These are phyloP conservation scores for Apium graveolens DNA, from an alignment of 129 eudicot species.

Conservation along the genomic window DNA sequence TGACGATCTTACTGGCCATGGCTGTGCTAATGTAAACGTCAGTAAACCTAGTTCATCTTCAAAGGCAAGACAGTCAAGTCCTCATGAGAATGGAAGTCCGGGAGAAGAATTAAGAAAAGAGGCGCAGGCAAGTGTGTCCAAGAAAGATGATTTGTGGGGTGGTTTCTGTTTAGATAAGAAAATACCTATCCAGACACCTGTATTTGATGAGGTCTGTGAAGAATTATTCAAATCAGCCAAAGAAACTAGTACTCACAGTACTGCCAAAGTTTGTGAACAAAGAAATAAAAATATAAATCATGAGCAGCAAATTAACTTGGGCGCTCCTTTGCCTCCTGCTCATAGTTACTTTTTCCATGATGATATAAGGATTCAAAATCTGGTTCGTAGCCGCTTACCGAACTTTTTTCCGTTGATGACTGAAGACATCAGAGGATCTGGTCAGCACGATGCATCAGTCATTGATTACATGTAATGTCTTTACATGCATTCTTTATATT, in stretches of 20 bases:
- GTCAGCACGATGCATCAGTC: conserved; percentile 35
- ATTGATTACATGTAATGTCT: conserved; percentile 74
- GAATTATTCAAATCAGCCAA: conserved; percentile 57
- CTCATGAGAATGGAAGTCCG: neutral
- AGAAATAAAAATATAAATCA: conserved; percentile 14
- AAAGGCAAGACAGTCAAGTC: conserved; percentile 17
- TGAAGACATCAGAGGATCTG: conserved; percentile 21
- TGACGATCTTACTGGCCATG: conserved; percentile 33
- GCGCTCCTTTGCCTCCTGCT: conserved; percentile 50
- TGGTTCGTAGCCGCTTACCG: conserved; percentile 67
- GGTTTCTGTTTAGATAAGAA: conserved; percentile 43
- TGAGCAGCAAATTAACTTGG: conserved; percentile 22
- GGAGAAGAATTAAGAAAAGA: conserved; percentile 14
- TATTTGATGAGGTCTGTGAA: conserved; percentile 64
- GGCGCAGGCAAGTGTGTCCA: conserved; percentile 19
- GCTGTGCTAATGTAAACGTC: conserved; percentile 11
- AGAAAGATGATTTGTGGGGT: conserved; percentile 60
- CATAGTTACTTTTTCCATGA: conserved; percentile 55
- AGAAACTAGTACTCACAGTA: conserved; percentile 23
- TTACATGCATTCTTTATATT: conserved; percentile 7
- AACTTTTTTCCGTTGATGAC: conserved; percentile 52
- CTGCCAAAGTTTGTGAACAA: conserved; percentile 10
- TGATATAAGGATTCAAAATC: conserved; percentile 61
- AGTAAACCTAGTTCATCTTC: conserved; percentile 21
- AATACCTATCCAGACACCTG: conserved; percentile 63